Evolutionary conservation across 1,139 yeast species (phyloP).

Genomic region (Yarrowia galli): DNA sequence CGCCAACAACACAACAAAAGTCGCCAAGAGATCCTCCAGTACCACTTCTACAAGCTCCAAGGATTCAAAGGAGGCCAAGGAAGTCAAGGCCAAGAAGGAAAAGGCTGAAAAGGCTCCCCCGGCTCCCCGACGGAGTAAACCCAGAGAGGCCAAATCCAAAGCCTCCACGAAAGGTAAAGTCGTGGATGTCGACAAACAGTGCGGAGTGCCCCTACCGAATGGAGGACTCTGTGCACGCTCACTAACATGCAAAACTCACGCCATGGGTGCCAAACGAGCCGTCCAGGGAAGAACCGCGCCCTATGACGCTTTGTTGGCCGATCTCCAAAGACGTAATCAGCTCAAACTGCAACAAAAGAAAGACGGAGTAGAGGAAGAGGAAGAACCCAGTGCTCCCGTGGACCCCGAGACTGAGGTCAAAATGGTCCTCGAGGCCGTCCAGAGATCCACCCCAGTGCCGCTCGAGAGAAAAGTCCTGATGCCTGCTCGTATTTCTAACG

Average conservation of each 20-base stretch:
- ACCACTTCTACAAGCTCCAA: too few species aligned
- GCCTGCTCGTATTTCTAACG: conserved; percentile 73
- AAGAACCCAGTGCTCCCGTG: conserved; percentile 45
- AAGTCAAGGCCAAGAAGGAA: not conserved
- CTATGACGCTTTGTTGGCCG: conserved; percentile 84
- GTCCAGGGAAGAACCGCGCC: conserved; percentile 94
- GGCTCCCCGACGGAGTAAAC: conserved; percentile 17
- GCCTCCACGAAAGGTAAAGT: conserved; percentile 71
- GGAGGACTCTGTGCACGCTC: conserved; percentile 96
- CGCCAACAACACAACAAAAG: not conserved
- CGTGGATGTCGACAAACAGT: conserved; percentile 92
- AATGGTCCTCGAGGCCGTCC: conserved; percentile 90
- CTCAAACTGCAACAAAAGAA: conserved; percentile 70
- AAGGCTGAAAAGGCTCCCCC: conserved; percentile 21
- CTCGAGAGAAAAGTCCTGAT: conserved; percentile 75
- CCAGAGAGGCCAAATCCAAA: conserved; percentile 53
- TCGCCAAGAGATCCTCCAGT: not conserved
- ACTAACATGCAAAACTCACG: conserved; percentile 94
- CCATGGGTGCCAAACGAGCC: conserved; percentile 97
- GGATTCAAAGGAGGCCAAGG: conserved; percentile 2
- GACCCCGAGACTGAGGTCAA: conserved; percentile 93
- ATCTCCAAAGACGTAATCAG: conserved; percentile 90
- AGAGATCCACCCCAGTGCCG: conserved; percentile 76
- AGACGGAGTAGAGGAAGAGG: conserved; percentile 49
- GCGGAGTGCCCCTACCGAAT: conserved; percentile 92